These are phyloP conservation scores for Amoeboaphelidium protococcarum DNA, from an alignment of 371 early-diverging fungal species.

Conservation along the genomic window DNA sequence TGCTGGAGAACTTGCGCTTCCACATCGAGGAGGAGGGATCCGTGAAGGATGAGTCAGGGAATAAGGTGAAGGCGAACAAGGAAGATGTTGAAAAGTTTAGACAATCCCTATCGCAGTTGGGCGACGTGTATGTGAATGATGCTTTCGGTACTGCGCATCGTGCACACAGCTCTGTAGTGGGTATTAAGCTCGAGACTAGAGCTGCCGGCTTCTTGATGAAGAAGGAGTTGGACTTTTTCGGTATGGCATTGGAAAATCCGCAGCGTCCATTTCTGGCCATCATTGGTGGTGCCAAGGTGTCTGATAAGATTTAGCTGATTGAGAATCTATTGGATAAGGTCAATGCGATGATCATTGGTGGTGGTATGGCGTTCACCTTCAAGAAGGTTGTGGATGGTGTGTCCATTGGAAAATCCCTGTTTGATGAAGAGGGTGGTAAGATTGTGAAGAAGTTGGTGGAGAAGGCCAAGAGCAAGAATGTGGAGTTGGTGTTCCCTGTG, in stretches of 20 bases:
- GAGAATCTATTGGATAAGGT: conserved; percentile 83
- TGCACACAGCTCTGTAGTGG: conserved; percentile 83
- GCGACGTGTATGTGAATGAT: conserved; percentile 94
- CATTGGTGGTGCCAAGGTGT: conserved; percentile 95
- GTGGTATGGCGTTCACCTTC: conserved; percentile 97
- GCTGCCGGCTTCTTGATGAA: conserved; percentile 95
- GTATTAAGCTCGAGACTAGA: conserved; percentile 60
- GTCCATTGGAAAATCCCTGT: conserved; percentile 77
- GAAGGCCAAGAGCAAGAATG: conserved; percentile 60
- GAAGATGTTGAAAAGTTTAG: conserved; percentile 62
- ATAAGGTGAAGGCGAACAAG: conserved; percentile 66
- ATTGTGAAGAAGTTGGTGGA: conserved; percentile 54
- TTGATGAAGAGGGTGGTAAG: conserved; percentile 60
- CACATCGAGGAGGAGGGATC: conserved; percentile 96
- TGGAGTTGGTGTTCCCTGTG: conserved; percentile 59
- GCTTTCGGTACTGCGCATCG: conserved; percentile 98
- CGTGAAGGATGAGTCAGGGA: conserved; percentile 60
- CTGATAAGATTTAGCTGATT: conserved; percentile 95
- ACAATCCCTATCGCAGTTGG: conserved; percentile 61
- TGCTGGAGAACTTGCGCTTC: conserved; percentile 95
- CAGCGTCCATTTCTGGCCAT: conserved; percentile 88
- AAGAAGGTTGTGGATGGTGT: conserved; percentile 58
- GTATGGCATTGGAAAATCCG: conserved; percentile 76
- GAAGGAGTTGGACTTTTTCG: conserved; percentile 95
- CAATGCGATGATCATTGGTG: conserved; percentile 46